Evolutionary conservation across 1,139 yeast genomes (phyloP).

Genomic region (Yamadazyma mexicana): DNA sequence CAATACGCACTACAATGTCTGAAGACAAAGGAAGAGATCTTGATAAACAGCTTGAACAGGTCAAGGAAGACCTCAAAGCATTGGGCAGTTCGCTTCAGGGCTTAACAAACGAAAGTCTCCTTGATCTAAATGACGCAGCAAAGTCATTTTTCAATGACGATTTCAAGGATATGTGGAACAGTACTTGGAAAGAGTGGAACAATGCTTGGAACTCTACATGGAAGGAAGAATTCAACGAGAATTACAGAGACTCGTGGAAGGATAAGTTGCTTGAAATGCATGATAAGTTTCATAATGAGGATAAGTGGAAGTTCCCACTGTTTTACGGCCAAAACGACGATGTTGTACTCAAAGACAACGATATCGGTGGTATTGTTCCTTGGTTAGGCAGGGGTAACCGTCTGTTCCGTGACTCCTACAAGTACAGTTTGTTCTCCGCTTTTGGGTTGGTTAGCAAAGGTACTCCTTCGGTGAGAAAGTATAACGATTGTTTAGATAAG

Average conservation of each 20-base stretch:
- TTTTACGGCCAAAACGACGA: conserved; percentile 12
- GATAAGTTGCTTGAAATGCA: background rate
- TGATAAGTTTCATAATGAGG: too few relatives aligned
- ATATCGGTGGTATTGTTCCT: background rate
- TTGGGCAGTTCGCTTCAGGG: conserved; percentile 18
- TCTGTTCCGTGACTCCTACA: background rate
- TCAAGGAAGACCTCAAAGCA: conserved; percentile 14
- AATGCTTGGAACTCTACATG: conserved; percentile 1
- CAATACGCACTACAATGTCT: too few relatives aligned
- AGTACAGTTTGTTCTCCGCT: background rate
- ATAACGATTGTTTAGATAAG: conserved; percentile 59
- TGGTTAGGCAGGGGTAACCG: background rate
- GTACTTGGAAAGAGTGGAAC: conserved; percentile 1
- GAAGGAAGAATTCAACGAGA: conserved; percentile 1
- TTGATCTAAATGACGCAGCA: conserved; percentile 24
- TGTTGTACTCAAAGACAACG: background rate
- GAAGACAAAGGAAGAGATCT: conserved; percentile 9
- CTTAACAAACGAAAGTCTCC: conserved; percentile 25
- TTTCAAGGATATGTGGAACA: too few relatives aligned
- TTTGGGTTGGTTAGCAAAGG: conserved; percentile 58
- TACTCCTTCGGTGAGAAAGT: conserved; percentile 61
- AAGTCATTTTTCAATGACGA: conserved; percentile 17
- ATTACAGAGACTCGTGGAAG: background rate
- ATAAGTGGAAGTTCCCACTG: conserved; percentile 6
- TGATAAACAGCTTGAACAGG: conserved; percentile 13